Conservation (phyloP, 1,139 yeast species). For the Zygoascus meyerae region DNA sequence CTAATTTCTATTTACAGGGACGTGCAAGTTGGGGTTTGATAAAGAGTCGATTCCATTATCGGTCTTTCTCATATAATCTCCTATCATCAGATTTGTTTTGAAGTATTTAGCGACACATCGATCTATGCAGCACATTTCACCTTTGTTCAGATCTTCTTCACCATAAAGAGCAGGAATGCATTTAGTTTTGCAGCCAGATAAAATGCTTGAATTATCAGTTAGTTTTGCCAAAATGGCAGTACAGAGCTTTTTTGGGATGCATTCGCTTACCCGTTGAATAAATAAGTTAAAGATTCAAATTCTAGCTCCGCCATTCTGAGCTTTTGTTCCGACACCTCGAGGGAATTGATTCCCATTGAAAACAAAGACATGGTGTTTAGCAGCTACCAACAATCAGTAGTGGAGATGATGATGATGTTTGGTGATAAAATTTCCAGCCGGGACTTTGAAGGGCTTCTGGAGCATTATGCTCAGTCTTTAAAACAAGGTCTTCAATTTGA, state of each 20-base stretch:
- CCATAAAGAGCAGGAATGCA: conserved; percentile 74
- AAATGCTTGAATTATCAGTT: conserved; percentile 33
- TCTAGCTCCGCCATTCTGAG: conserved; percentile 69
- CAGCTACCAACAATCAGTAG: too few species aligned
- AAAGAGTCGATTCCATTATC: conserved; percentile 23
- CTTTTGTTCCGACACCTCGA: conserved; percentile 59
- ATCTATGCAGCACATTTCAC: conserved; percentile 87
- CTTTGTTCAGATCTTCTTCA: conserved; percentile 75
- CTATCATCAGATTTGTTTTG: conserved; percentile 79
- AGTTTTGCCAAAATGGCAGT: neutral
- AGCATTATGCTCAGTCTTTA: too few species aligned
- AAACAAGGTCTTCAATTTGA: neutral
- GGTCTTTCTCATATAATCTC: conserved; percentile 41
- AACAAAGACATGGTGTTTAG: conserved; percentile 26
- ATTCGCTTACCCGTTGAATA: conserved; percentile 48
- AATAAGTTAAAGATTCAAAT: conserved; percentile 61
- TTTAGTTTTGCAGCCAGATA: conserved; percentile 55
- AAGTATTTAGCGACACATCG: conserved; percentile 97
- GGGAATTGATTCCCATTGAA: conserved; percentile 28
- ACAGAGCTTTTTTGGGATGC: conserved; percentile 7
- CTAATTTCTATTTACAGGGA: neutral
- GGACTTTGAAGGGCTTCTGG: neutral
- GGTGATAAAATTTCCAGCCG: neutral
- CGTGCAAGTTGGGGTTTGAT: neutral
- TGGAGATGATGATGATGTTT: too few species aligned